Conservation (phyloP, 1,139 yeast species). For the Entelexis paramagnoliae region DNA sequence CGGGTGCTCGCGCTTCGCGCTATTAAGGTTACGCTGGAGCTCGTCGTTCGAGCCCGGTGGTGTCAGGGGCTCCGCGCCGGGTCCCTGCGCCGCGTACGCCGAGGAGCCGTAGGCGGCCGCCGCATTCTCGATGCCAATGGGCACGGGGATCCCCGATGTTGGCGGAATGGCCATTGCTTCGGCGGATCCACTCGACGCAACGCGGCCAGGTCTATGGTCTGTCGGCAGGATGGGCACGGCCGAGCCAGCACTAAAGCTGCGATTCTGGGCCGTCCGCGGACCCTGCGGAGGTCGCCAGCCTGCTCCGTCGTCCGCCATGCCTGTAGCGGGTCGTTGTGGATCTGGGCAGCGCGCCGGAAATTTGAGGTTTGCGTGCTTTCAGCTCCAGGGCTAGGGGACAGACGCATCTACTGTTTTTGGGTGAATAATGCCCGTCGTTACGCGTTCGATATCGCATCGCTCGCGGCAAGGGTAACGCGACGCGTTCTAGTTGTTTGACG, state of each 20-base stretch:
- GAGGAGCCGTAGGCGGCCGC: not conserved
- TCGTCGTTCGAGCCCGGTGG: not conserved
- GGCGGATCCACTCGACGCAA: not conserved
- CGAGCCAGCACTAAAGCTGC: not conserved
- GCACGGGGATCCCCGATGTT: conserved; percentile 2
- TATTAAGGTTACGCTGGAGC: not conserved
- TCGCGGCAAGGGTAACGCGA: conserved; percentile 4
- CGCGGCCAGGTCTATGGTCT: not conserved
- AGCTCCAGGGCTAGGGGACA: not conserved
- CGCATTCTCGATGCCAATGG: not conserved
- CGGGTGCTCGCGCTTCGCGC: not conserved
- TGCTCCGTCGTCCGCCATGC: not conserved
- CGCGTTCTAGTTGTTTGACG: not conserved
- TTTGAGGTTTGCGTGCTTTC: conserved; percentile 4
- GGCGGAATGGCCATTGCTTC: not conserved
- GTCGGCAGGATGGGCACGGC: not conserved
- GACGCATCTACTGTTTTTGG: not conserved
- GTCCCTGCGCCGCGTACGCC: not conserved
- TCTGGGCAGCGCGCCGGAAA: not conserved
- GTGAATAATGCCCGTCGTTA: not conserved
- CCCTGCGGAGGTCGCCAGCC: not conserved
- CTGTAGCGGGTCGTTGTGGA: not conserved
- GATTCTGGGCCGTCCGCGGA: not conserved
- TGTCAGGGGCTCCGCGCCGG: not conserved
- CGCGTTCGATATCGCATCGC: conserved; percentile 1